Base-by-base conservation (phyloP, 106 monocot species). In the Hemerocallis citrina region DNA sequence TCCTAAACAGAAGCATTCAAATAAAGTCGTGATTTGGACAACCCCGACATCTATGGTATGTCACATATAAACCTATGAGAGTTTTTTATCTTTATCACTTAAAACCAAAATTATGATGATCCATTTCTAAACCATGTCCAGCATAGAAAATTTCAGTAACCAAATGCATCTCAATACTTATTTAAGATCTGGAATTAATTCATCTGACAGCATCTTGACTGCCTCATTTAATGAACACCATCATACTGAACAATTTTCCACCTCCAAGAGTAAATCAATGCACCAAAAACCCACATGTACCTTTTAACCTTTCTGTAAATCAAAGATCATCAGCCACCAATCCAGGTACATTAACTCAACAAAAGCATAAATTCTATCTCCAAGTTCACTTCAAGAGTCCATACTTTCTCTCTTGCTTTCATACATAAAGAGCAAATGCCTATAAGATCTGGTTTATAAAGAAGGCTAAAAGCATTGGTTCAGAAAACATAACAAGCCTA, bases 361-460 rank as follows among this genome's bases (percentile, higher is more conserved):
- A 28, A 44, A 62, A 62, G n/a, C n/a, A 41, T 8, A 43, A 16
- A 62, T 42, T 23, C 27, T 43, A 42, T 62, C 61, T 62, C 44
- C 61, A 62, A 30, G 30, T 37, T 62, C 16, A 44, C 61, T 62
- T 62, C 61, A 62, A 62, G 61, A 44, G 61, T 43, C 15, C 30
- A 44, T 62, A 62, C 6, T 44, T 29, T 27, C 14, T 41, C 9
- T 9, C 16, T 42, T 38, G 16, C 40, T 62, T 29, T n/a, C n/a
- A 17, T 14, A 60, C 24, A 41, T 23, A 60, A 10, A 62, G 34
- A 7, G 31, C 57, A 33, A 59, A 34, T 19, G 28, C 42, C 23
- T 17, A 62, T 43, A 15, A 44, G 15, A 44, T 62, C 42, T 30
- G 21, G n/a, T n/a, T 43, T 30, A 62, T 29, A 62, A 44, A 42